A percentile compares a stretch with the other conserved stretches of the same genome.
phyloP scores from a whole-genome alignment of 345 rosid genomes.

The sweet orange (Citrus sinensis) region DVS_A1.0 CM039163.1:45429001-45429500 shows the following conservation, averaged over 20 bases:
- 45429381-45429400: conserved; percentile 88
- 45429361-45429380: conserved; percentile 95
- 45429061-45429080: conserved; percentile 80
- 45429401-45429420: conserved; percentile 83
- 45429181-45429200: conserved; percentile 73
- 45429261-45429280: conserved; percentile 82
- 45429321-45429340: conserved; percentile 97
- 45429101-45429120: conserved; percentile 63
- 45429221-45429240: conserved; percentile 84
- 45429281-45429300: conserved; percentile 93
- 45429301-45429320: conserved; percentile 85
- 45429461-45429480: conserved; percentile 92
- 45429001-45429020: conserved; percentile 83
- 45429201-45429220: conserved; percentile 70
- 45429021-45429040: conserved; percentile 84
- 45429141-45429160: conserved; percentile 83
- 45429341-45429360: conserved; percentile 69
- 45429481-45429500: conserved; percentile 92
- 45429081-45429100: conserved; percentile 70
- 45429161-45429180: conserved; percentile 73
- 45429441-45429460: conserved; percentile 78
- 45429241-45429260: conserved; percentile 74
- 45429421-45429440: conserved; percentile 87
- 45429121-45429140: conserved; percentile 79
- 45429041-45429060: conserved; percentile 75